These are phyloP conservation scores for Leccinum subspadiceum DNA, from an alignment of 1,284 basidiomycete species.

Conservation along the genomic window DNA sequence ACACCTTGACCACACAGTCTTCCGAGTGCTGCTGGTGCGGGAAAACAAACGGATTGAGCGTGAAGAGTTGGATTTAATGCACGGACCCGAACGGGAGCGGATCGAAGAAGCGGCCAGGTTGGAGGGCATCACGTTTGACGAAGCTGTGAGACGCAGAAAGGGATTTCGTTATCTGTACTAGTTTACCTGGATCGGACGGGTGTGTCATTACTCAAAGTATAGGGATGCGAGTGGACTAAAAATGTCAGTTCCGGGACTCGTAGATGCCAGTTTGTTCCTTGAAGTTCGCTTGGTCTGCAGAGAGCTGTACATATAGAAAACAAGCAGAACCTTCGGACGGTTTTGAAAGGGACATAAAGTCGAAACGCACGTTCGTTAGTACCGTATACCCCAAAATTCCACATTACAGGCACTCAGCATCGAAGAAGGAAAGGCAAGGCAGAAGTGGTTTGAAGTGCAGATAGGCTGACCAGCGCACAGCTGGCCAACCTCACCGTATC, in stretches of 20 bases:
- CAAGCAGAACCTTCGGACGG: too few relatives aligned
- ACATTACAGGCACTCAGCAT: too few relatives aligned
- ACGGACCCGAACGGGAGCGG: neutral
- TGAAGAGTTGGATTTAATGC: neutral
- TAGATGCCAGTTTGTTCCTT: conserved; percentile 23
- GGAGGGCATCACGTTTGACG: neutral
- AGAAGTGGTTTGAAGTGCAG: too few relatives aligned
- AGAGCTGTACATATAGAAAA: conserved; percentile 7
- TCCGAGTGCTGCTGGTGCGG: neutral
- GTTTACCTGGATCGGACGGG: neutral
- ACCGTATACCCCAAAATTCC: too few relatives aligned
- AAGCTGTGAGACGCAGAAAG: neutral
- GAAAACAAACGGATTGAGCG: neutral
- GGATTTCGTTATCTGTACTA: neutral
- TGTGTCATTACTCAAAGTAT: neutral
- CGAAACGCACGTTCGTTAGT: too few relatives aligned
- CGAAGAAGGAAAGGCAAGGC: too few relatives aligned
- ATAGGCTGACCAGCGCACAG: too few relatives aligned
- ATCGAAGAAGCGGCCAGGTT: neutral
- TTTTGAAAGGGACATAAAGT: too few relatives aligned
- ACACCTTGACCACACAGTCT: neutral
- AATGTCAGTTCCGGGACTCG: neutral
- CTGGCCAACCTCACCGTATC: too few relatives aligned
- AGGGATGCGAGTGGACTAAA: neutral
- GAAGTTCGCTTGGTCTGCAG: conserved; percentile 22